A percentile compares a stretch with the other conserved stretches of the same genome.
Evolutionary conservation across 208 protist species (phyloP).

Genomic region (Leishmania martiniquensis): DNA sequence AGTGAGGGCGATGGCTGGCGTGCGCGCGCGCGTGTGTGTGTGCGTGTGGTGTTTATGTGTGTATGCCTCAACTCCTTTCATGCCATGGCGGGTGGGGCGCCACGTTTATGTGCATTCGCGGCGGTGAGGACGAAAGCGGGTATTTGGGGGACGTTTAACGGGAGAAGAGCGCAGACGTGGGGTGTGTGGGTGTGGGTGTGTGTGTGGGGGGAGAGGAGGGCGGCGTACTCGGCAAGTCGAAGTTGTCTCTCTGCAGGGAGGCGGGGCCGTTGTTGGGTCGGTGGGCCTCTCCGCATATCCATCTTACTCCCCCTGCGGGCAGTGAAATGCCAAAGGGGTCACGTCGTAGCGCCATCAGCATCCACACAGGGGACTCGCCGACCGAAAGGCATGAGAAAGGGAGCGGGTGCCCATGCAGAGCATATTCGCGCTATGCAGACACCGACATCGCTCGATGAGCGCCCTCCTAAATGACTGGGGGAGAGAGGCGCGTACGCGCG

Average conservation of each 20-base stretch:
- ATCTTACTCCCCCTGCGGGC: not conserved
- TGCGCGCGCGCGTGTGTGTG: not conserved
- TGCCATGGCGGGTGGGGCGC: no score
- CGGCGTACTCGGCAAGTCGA: not conserved
- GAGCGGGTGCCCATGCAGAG: not conserved
- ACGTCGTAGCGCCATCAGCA: not conserved
- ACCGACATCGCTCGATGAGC: not conserved
- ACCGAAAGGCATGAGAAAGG: no score
- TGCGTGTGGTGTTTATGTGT: no score
- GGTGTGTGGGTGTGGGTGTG: not conserved
- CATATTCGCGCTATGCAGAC: not conserved
- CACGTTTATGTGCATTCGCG: no score
- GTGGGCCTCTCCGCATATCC: not conserved
- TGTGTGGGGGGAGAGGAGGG: not conserved
- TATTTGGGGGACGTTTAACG: no score
- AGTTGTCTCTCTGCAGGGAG: not conserved
- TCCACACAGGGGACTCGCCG: not conserved
- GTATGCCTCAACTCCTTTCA: no score
- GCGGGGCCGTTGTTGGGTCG: not conserved
- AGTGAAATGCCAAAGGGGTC: no score
- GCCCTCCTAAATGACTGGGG: not conserved
- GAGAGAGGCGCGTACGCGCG: not conserved
- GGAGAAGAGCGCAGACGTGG: no score
- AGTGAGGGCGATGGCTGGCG: not conserved
- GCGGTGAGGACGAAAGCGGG: no score